Conservation (phyloP, 352 stramenopile genomes). For the Globisporangium sylvaticum region DNA sequence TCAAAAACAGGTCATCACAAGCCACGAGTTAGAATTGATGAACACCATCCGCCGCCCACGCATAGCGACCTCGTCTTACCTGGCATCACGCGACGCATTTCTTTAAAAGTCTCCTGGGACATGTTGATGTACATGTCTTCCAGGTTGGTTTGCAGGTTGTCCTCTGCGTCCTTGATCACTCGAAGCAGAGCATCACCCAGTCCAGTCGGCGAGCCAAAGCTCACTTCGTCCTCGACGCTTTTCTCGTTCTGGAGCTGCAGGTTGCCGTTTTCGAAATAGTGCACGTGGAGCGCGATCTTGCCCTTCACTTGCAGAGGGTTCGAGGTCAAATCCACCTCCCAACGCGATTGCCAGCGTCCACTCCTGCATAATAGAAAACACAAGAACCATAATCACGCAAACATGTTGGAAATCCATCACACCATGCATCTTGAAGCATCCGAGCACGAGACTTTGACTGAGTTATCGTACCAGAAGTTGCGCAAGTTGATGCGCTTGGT, state of each 20-base stretch:
- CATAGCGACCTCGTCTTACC: constrained; percentile 24
- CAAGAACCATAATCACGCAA: background rate
- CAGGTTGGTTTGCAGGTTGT: constrained; percentile 85
- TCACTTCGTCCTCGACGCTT: constrained; percentile 51
- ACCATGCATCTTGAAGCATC: background rate
- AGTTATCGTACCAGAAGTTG: constrained; percentile 72
- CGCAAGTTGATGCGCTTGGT: constrained; percentile 86
- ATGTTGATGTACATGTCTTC: constrained; percentile 95
- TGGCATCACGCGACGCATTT: constrained; percentile 94
- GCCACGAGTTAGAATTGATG: background rate
- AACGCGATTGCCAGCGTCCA: constrained; percentile 79
- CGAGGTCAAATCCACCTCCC: constrained; percentile 60
- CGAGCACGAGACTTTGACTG: background rate
- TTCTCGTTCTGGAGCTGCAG: constrained; percentile 89
- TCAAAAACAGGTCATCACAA: background rate
- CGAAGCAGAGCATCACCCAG: constrained; percentile 64
- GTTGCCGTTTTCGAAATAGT: constrained; percentile 97
- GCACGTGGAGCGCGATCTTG: constrained; percentile 81
- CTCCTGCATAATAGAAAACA: constrained; percentile 22
- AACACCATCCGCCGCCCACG: background rate
- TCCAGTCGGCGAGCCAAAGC: constrained; percentile 30
- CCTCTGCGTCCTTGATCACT: constrained; percentile 79
- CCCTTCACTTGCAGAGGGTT: constrained; percentile 50
- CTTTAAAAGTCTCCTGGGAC: constrained; percentile 92
- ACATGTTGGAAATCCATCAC: too few species aligned